Conservation (phyloP, 2,329 filamentous ascomycete species). For the Arthrobotrys sphaeroides region DNA sequence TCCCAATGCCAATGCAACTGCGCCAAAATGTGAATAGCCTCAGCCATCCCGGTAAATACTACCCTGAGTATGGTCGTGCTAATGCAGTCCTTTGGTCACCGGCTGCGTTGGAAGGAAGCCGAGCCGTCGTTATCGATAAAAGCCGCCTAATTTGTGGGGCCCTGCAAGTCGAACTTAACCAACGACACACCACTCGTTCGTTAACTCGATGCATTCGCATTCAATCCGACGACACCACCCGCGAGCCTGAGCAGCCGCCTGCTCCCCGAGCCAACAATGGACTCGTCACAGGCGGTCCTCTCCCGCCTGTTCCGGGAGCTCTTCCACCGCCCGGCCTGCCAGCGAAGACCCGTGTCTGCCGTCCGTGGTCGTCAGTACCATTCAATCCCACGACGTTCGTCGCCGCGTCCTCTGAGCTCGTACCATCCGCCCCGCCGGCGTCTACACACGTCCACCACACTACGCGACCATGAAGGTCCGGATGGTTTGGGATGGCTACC, state of each 20-base stretch:
- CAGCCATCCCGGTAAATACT: too few relatives aligned
- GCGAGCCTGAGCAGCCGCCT: conserved; percentile 26
- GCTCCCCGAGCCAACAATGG: conserved; percentile 44
- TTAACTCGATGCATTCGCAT: too few relatives aligned
- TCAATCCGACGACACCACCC: conserved; percentile 18
- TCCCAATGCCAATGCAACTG: too few relatives aligned
- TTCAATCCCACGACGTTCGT: conserved; percentile 27
- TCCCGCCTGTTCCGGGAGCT: conserved; percentile 84
- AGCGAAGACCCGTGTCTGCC: conserved; percentile 56
- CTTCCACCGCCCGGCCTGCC: conserved; percentile 77
- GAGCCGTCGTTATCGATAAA: conserved; percentile 39
- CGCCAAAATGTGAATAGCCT: too few relatives aligned
- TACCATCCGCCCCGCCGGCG: conserved; percentile 50
- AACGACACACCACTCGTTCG: conserved; percentile 18
- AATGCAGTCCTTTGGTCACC: too few relatives aligned
- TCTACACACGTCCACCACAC: conserved; percentile 53
- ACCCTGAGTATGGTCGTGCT: too few relatives aligned
- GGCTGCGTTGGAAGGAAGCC: not conserved
- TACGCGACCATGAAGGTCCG: conserved; percentile 59
- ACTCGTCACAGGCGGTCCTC: conserved; percentile 64
- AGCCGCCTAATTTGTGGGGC: conserved; percentile 30
- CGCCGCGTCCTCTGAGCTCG: conserved; percentile 8
- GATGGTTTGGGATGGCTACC: conserved; percentile 83
- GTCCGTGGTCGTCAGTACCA: conserved; percentile 6
- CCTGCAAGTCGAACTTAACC: conserved; percentile 2